A percentile compares a stretch with the other conserved stretches of the same genome.
These are phyloP conservation scores for Aspergillus sclerotioniger DNA, from an alignment of 495 filamentous ascomycete genomes.

Conservation along the genomic window DNA sequence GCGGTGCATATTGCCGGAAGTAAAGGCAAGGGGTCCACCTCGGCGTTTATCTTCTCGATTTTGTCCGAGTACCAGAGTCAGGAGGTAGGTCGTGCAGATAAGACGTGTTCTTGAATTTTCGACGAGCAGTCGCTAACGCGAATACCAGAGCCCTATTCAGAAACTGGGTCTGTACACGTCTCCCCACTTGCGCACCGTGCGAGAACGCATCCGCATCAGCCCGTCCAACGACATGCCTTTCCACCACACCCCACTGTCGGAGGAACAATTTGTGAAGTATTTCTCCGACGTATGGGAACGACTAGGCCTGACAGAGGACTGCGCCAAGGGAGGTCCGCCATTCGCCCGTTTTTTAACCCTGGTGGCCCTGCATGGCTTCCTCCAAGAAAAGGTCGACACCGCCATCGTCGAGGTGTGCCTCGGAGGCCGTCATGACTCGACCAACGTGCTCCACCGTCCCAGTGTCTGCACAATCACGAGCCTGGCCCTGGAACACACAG, in stretches of 20 bases:
- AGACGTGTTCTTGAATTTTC: neutral
- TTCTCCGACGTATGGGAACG: neutral
- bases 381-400: slow-evolving; percentile 64
- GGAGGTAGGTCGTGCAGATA: neutral
- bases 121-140: neutral
- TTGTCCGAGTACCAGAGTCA: neutral
- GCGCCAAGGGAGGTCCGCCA: slow-evolving; percentile 2
- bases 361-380: slow-evolving; percentile 72
- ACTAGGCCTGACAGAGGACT: neutral
- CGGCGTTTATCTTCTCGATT: neutral
- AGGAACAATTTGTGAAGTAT: neutral
- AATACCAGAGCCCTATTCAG: neutral
- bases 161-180: neutral
- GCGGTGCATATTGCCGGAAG: neutral
- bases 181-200: neutral
- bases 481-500: slow-evolving; percentile 78
- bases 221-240: neutral
- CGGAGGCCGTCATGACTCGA: slow-evolving; percentile 78
- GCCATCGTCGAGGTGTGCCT: slow-evolving; percentile 80
- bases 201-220: neutral
- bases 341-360: slow-evolving; percentile 52
- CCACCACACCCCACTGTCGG: neutral
- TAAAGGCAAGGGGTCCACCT: neutral
- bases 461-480: slow-evolving; percentile 66
- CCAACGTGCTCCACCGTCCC: slow-evolving; percentile 68